Conservation (phyloP, 2,329 filamentous ascomycete genomes). For the Aotearoamyces nothofagi region DNA sequence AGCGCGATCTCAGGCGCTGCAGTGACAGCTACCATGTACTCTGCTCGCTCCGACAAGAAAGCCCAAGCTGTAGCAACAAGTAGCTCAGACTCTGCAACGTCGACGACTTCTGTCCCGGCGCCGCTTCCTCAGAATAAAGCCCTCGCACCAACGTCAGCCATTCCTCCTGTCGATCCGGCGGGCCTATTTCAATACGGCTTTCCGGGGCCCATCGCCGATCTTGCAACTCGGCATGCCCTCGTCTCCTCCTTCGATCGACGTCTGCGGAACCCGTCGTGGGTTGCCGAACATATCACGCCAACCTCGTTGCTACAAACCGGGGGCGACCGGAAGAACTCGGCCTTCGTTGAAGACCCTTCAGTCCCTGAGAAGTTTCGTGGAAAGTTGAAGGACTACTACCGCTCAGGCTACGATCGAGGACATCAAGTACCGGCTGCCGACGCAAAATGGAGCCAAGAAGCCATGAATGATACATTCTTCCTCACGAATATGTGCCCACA, state of each 20-base stretch:
- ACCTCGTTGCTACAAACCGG: constrained; percentile 60
- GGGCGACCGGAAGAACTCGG: constrained; percentile 71
- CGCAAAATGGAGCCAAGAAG: constrained; percentile 83
- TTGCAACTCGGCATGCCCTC: constrained; percentile 61
- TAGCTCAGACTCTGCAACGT: constrained; percentile 10
- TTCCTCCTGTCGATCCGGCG: constrained; percentile 50
- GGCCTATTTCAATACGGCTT: constrained; percentile 81
- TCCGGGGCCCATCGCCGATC: constrained; percentile 76
- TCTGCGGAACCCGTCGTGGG: constrained; percentile 86
- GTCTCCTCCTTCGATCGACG: constrained; percentile 84
- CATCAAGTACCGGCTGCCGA: constrained; percentile 96
- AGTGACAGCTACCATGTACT: constrained; percentile 52
- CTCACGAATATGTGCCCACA: constrained; percentile 97
- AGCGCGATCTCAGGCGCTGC: constrained; percentile 65
- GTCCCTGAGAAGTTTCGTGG: constrained; percentile 83
- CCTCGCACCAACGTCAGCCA: constrained; percentile 18
- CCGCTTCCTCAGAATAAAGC: constrained; percentile 14
- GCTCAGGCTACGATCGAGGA: constrained; percentile 86
- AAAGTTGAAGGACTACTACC: constrained; percentile 84
- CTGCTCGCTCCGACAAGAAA: constrained; percentile 35
- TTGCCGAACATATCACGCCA: constrained; percentile 89
- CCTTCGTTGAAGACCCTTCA: constrained; percentile 64
- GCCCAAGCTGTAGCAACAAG: constrained; percentile 15
- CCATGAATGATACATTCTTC: constrained; percentile 91
- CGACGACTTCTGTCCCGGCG: constrained; percentile 6